These are phyloP conservation scores for Brassica hybrid DNA, from an alignment of 441 rosid genomes.

Conservation along the genomic window DNA sequence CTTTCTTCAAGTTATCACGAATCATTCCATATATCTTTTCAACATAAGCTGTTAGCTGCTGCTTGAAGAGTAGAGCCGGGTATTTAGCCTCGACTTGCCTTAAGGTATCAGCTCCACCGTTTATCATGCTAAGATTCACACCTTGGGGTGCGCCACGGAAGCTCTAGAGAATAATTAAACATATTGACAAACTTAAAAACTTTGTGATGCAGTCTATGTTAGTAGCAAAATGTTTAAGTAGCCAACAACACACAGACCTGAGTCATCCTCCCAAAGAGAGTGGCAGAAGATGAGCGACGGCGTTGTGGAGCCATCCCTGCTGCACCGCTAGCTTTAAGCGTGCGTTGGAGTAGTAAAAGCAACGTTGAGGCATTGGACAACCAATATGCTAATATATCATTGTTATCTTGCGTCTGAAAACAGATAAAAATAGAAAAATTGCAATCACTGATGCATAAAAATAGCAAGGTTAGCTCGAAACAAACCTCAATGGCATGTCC, in stretches of 20 bases:
- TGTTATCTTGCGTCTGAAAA: slow-evolving; percentile 90
- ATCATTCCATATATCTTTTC: slow-evolving; percentile 99
- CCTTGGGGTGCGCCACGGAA: slow-evolving; percentile 98
- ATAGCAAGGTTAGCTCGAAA: slow-evolving; percentile 31
- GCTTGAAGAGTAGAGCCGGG: slow-evolving; percentile 99
- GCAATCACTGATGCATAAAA: slow-evolving; percentile 7
- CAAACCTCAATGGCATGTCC: slow-evolving; percentile 97
- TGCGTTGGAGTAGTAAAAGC: slow-evolving; percentile 92
- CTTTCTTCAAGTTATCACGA: slow-evolving; percentile 98
- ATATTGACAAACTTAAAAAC: slow-evolving; percentile 27
- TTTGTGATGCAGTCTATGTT: not conserved
- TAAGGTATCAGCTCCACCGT: slow-evolving; percentile 78
- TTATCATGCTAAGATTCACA: slow-evolving; percentile 78
- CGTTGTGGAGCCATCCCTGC: slow-evolving; percentile 99
- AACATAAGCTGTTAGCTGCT: slow-evolving; percentile 98
- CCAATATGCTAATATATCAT: slow-evolving; percentile 93
- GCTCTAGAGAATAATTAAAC: slow-evolving; percentile 53
- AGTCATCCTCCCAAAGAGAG: slow-evolving; percentile 96
- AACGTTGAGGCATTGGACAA: slow-evolving; percentile 97
- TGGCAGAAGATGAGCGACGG: slow-evolving; percentile 97
- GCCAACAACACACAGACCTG: slow-evolving; percentile 52
- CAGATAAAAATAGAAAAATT: not conserved
- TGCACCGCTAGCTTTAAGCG: slow-evolving; percentile 97
- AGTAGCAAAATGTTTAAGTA: not conserved
- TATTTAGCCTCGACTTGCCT: slow-evolving; percentile 99